A percentile compares a stretch with the other conserved stretches of the same genome.
phyloP scores from a whole-genome alignment of 2,329 filamentous ascomycete species.

The Fonsecaea pugnacius region DNA sequence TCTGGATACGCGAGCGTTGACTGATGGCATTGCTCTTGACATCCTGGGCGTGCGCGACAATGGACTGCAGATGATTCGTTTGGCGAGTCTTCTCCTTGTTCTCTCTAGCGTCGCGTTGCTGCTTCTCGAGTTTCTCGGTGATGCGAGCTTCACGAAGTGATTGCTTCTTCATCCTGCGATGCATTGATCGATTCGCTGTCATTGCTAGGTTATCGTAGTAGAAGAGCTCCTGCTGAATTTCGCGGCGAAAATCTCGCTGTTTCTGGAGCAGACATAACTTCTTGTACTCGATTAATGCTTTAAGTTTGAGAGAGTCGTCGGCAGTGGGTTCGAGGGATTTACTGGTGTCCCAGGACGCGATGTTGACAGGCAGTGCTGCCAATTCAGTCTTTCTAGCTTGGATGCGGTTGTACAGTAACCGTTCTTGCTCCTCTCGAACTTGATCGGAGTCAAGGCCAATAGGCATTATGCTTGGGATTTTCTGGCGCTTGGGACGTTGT shows the following conservation, averaged over 20 bases:
- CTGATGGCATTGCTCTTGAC: constrained; percentile 69
- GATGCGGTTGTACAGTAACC: constrained; percentile 87
- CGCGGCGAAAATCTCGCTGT: constrained; percentile 82
- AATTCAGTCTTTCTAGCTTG: constrained; percentile 81
- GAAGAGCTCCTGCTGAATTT: constrained; percentile 88
- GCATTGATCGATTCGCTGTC: constrained; percentile 89
- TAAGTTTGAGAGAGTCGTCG: constrained; percentile 82
- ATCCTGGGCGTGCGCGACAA: constrained; percentile 79
- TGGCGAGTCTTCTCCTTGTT: constrained; percentile 98
- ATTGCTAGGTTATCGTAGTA: constrained; percentile 95
- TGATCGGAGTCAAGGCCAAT: constrained; percentile 86
- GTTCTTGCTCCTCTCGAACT: constrained; percentile 82
- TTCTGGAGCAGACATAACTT: constrained; percentile 84
- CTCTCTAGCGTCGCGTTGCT: constrained; percentile 94
- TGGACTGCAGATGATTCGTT: constrained; percentile 83
- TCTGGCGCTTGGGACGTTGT: constrained; percentile 73
- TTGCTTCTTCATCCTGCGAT: constrained; percentile 96
- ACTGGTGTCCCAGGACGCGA: constrained; percentile 81
- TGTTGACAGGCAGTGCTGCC: constrained; percentile 79
- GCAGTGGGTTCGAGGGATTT: constrained; percentile 70
- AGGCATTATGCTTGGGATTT: constrained; percentile 87
- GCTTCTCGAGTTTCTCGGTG: constrained; percentile 98
- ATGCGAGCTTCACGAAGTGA: constrained; percentile 92
- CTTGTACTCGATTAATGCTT: constrained; percentile 94
- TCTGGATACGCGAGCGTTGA: constrained; percentile 76